Evolutionary conservation across 192 early-diverging fungal species (phyloP).

Genomic region (Backusella westeae): DNA sequence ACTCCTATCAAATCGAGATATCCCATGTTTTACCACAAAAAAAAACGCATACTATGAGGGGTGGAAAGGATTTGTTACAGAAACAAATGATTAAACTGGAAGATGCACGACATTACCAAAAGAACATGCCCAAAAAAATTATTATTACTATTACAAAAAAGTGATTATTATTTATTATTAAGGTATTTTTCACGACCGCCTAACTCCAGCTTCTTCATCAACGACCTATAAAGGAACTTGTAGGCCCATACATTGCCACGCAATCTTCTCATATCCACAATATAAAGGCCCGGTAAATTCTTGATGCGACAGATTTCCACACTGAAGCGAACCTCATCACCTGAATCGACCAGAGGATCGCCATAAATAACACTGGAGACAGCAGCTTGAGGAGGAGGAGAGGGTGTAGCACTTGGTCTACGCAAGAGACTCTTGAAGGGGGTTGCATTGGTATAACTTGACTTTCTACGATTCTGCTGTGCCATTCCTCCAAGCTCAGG

Average conservation of each 20-base stretch:
- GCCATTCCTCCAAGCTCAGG: background rate
- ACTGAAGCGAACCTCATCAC: conserved; percentile 84
- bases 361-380: conserved; percentile 44
- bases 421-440: conserved; percentile 20
- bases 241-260: conserved; percentile 77
- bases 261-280: conserved; percentile 70
- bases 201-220: conserved; percentile 48
- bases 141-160: background rate
- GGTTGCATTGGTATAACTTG: conserved; percentile 3
- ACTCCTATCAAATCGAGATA: no score
- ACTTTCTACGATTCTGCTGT: conserved; percentile 21
- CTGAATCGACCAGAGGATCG: conserved; percentile 51
- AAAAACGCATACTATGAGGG: background rate
- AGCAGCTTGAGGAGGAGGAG: background rate
- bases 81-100: no score
- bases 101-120: background rate
- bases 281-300: conserved; percentile 77
- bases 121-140: background rate
- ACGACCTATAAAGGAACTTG: conserved; percentile 71
- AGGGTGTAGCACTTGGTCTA: conserved; percentile 13
- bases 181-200: conserved; percentile 39
- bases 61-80: background rate
- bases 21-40: background rate
- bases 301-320: conserved; percentile 91
- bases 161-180: background rate